Evolutionary conservation across 2,329 filamentous ascomycete species (phyloP), one percentile per base, ranked within the genome.

Genomic region (Hypoxylon sp.): DNA sequence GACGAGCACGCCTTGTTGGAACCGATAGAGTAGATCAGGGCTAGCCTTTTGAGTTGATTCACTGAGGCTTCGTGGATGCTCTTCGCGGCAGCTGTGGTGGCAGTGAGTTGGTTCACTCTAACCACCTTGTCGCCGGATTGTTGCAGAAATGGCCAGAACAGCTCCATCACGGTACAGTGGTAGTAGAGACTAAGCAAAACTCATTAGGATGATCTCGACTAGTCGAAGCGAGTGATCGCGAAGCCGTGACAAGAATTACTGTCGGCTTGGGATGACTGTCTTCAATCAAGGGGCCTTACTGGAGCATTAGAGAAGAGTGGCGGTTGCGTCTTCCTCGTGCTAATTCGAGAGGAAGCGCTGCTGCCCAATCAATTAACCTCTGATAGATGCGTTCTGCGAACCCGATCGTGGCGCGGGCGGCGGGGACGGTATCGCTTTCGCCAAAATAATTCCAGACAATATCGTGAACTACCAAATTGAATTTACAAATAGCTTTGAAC

Each of bases 11-110:
- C 49, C 32, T 61, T 51, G 18, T 55, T 48, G 24, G 62, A 66
- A n/a, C 68, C 46, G 4, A 68, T 65, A 38, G 62, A 59, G 33
- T 68, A 61, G n/a, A 66, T 64, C 2, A 68, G 57, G 6, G 22
- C 52, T 9, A 70, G 60, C 16, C 65, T 53, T 28, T 70, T 70
- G n/a, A 70, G 68, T 38, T 70, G 68, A n/a, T 70, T 70, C 4
- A 66, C 68, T 8, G 68, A 70, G 8, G 68, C 53, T 36, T 51
- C 50, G 46, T 70, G 65, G 4, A 70, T 58, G 12, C 64, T 48
- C 38, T 64, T 53, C 11, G 50, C 16, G 22, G 33, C 57, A 9
- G 57, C 53, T 6, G 36, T 57, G 2, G 44, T 59, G 11, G 38
- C 20, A 6, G 48, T 63, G 28, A 69, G 48, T 2, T 65, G 61